Percentiles rank a stretch among this genome's conserved stretches.
Evolutionary conservation across 805 yeast genomes (phyloP).

Genomic region (Candida krabiensis): DNA sequence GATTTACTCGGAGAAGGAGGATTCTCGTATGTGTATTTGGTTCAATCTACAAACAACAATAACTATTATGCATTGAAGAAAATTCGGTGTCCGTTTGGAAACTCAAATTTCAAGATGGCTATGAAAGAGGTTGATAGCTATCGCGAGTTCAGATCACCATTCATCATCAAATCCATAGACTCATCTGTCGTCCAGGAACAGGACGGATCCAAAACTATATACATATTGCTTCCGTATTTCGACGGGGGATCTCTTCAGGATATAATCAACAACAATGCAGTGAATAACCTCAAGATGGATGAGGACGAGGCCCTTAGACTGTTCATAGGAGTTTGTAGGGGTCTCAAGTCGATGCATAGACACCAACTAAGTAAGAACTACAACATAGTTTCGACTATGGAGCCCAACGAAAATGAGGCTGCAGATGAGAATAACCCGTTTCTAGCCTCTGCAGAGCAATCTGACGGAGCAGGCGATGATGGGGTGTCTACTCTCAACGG

Average conservation of each 20-base stretch:
- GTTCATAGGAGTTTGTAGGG: constrained; percentile 70
- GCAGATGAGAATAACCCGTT: constrained; percentile 25
- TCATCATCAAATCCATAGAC: constrained; percentile 67
- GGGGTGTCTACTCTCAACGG: constrained; percentile 23
- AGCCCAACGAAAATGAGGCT: constrained; percentile 16
- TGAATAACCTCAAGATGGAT: constrained; percentile 51
- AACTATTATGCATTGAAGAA: constrained; percentile 75
- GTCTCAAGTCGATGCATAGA: constrained; percentile 73
- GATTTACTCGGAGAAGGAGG: constrained; percentile 89
- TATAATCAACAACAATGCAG: constrained; percentile 60
- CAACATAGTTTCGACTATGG: constrained; percentile 18
- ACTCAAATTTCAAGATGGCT: constrained; percentile 70
- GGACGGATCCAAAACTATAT: constrained; percentile 79
- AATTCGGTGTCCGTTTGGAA: constrained; percentile 84
- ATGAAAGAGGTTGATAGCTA: constrained; percentile 77
- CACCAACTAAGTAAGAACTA: constrained; percentile 38
- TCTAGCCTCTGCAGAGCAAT: constrained; percentile 6
- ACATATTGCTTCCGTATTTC: constrained; percentile 77
- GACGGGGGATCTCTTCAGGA: constrained; percentile 78
- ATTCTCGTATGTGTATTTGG: constrained; percentile 82
- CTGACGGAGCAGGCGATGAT: constrained; percentile 6
- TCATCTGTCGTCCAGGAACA: constrained; percentile 68
- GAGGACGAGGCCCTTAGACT: constrained; percentile 65
- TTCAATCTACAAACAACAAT: constrained; percentile 46
- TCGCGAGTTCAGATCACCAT: constrained; percentile 66